Conservation (phyloP, 2,329 filamentous ascomycete genomes). For the Aspergillus phoenicis region DNA sequence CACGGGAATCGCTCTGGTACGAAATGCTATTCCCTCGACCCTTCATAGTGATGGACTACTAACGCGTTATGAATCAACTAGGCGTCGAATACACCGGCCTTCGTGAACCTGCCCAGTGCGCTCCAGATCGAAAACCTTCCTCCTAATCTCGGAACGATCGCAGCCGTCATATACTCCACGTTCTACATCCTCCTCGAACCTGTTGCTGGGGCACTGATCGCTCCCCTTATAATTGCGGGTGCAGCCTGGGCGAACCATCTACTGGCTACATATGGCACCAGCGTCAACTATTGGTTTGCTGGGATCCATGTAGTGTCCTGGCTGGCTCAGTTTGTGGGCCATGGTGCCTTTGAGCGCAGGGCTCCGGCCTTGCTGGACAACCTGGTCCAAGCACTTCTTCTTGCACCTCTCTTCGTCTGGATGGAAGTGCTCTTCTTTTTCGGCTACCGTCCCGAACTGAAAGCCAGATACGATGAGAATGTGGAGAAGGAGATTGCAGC, state of each 20-base stretch:
- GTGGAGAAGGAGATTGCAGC: conserved; percentile 77
- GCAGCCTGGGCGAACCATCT: conserved; percentile 77
- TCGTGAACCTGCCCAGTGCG: conserved; percentile 57
- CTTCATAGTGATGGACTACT: neutral
- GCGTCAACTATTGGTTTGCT: conserved; percentile 66
- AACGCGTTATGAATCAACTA: conserved; percentile 29
- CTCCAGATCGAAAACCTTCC: conserved; percentile 60
- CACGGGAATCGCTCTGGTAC: conserved; percentile 62
- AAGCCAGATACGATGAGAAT: conserved; percentile 74
- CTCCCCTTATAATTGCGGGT: conserved; percentile 72
- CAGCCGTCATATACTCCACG: conserved; percentile 65
- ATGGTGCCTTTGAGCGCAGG: conserved; percentile 83
- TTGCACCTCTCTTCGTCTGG: conserved; percentile 97
- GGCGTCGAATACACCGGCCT: conserved; percentile 59
- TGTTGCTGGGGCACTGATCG: conserved; percentile 78
- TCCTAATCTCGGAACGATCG: conserved; percentile 61
- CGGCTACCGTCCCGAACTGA: conserved; percentile 86
- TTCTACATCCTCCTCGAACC: conserved; percentile 93
- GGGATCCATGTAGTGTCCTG: conserved; percentile 73
- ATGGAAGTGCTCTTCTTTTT: conserved; percentile 88
- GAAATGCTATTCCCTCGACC: conserved; percentile 22
- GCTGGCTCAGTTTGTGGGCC: conserved; percentile 88
- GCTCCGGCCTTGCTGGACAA: conserved; percentile 91
- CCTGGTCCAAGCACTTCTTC: conserved; percentile 83
- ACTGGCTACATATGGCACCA: conserved; percentile 62